Evolutionary conservation across 306 rosid species (phyloP).

Genomic region (Corylus avellana): DNA sequence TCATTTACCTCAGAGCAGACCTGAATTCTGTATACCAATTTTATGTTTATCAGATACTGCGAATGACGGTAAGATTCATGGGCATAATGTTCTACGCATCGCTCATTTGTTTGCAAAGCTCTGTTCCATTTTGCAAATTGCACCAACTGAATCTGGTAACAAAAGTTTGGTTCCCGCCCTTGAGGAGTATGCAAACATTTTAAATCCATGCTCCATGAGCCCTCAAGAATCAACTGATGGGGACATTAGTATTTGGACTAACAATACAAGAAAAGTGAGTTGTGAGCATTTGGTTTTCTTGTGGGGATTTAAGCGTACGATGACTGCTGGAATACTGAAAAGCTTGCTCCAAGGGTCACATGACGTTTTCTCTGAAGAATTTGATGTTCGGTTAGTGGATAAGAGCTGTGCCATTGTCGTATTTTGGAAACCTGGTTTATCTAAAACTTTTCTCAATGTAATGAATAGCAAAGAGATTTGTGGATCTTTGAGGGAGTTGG

Average conservation of each 20-base stretch:
- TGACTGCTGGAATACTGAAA: slow-evolving; percentile 65
- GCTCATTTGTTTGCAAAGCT: slow-evolving; percentile 66
- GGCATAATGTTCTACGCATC: slow-evolving; percentile 60
- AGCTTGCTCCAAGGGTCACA: slow-evolving; percentile 51
- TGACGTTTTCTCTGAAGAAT: slow-evolving; percentile 54
- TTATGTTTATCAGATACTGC: slow-evolving; percentile 44
- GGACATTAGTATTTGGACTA: slow-evolving; percentile 54
- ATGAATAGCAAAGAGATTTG: slow-evolving; percentile 37
- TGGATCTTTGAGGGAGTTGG: slow-evolving; percentile 58
- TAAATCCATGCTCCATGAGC: slow-evolving; percentile 34
- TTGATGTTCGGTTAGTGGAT: slow-evolving; percentile 70
- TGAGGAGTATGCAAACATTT: slow-evolving; percentile 40
- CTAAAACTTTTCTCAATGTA: slow-evolving; percentile 46
- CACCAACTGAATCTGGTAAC: slow-evolving; percentile 31
- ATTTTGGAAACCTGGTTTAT: slow-evolving; percentile 61
- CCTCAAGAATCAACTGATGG: slow-evolving; percentile 34
- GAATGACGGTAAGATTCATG: slow-evolving; percentile 54
- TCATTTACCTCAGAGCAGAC: slow-evolving; percentile 7
- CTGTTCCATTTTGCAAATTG: slow-evolving; percentile 65
- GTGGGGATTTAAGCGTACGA: slow-evolving; percentile 72
- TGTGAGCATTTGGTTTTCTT: slow-evolving; percentile 61
- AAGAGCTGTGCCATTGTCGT: slow-evolving; percentile 78
- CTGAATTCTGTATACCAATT: slow-evolving; percentile 15
- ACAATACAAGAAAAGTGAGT: slow-evolving; percentile 48
- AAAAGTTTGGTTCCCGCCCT: slow-evolving; percentile 41